Conservation (phyloP, 331 rosid species). For the Arachis monticola region DNA sequence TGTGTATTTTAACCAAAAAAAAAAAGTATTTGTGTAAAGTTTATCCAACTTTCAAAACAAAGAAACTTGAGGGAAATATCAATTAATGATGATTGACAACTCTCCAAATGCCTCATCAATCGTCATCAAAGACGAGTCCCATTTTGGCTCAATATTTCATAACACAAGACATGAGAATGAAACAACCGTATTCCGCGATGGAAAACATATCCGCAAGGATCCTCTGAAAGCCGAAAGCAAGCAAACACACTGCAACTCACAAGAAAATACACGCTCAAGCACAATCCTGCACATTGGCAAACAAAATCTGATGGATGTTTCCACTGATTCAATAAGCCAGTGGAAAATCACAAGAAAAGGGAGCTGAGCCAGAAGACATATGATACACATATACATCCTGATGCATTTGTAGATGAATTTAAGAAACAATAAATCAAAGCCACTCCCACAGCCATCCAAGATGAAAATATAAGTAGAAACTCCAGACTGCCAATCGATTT, state of each 20-base stretch:
- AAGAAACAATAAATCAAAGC: conserved; percentile 49
- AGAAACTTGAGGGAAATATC: neutral
- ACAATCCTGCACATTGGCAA: conserved; percentile 33
- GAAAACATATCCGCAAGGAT: conserved; percentile 17
- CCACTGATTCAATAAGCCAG: conserved; percentile 37
- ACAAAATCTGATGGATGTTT: conserved; percentile 31
- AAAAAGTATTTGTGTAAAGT: neutral
- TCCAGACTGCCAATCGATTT: conserved; percentile 40
- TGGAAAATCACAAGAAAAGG: conserved; percentile 38
- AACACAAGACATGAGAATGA: conserved; percentile 7
- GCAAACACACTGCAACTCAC: conserved; percentile 24
- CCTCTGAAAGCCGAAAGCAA: conserved; percentile 21
- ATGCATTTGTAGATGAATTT: conserved; percentile 46
- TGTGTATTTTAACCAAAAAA: neutral
- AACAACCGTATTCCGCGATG: neutral
- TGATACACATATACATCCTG: conserved; percentile 37
- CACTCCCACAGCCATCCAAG: conserved; percentile 47
- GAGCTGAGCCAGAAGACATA: conserved; percentile 26
- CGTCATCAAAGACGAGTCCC: neutral
- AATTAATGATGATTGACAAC: neutral
- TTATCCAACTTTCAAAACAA: no score
- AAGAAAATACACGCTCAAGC: conserved; percentile 32
- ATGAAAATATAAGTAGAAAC: conserved; percentile 34
- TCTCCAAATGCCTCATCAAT: neutral
- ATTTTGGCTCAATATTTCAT: neutral